Evolutionary conservation across 1,284 basidiomycete genomes (phyloP).

Genomic region (Boletellus deceptivus): DNA sequence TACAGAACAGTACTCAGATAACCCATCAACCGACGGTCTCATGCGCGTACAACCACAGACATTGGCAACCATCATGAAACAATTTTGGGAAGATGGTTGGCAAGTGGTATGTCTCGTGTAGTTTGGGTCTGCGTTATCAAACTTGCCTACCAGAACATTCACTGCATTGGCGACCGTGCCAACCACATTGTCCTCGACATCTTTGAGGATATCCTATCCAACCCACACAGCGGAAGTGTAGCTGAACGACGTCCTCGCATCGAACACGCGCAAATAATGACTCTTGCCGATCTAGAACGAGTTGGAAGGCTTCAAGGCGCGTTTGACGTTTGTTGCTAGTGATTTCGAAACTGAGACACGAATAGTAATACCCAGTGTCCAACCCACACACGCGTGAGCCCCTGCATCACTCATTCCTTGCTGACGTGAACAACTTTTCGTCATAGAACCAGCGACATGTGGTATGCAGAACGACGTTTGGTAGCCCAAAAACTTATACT

Average conservation of each 20-base stretch:
- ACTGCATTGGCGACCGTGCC: slow-evolving; percentile 90
- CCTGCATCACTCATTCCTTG: not conserved
- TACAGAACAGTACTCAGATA: slow-evolving; percentile 64
- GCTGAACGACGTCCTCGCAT: slow-evolving; percentile 67
- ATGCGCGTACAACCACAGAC: slow-evolving; percentile 57
- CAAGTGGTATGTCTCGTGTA: slow-evolving; percentile 53
- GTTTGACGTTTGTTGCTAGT: slow-evolving; percentile 20
- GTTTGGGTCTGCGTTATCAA: not conserved
- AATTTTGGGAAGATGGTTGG: slow-evolving; percentile 68
- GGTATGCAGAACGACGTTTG: slow-evolving; percentile 79
- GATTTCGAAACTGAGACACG: not conserved
- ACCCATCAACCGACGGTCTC: slow-evolving; percentile 66
- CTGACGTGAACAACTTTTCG: not conserved
- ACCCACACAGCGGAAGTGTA: slow-evolving; percentile 33
- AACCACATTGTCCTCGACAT: slow-evolving; percentile 81
- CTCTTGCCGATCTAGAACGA: slow-evolving; percentile 63
- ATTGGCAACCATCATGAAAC: slow-evolving; percentile 54
- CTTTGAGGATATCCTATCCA: slow-evolving; percentile 55
- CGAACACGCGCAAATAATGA: slow-evolving; percentile 91
- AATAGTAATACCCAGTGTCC: slow-evolving; percentile 85
- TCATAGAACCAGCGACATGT: slow-evolving; percentile 84
- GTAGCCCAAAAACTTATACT: slow-evolving; percentile 38
- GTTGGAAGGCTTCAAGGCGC: slow-evolving; percentile 70
- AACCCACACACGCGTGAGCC: slow-evolving; percentile 86
- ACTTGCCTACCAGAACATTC: slow-evolving; percentile 62